Conservation (phyloP, 805 yeast genomes). For the Yarrowia sp. region DNA sequence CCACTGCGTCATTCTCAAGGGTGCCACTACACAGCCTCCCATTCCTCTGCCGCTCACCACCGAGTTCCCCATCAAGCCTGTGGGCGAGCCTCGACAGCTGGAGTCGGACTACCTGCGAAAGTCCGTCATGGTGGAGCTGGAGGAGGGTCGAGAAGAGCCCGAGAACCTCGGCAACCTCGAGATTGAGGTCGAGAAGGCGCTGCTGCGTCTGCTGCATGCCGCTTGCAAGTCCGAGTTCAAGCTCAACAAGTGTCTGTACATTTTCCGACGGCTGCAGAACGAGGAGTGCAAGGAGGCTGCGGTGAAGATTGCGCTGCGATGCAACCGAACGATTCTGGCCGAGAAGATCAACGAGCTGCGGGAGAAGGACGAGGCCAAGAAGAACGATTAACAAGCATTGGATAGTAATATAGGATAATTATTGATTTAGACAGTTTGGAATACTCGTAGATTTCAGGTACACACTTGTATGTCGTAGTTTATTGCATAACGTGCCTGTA, state of each 20-base stretch:
- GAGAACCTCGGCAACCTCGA: slow-evolving; percentile 43
- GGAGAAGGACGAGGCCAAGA: slow-evolving; percentile 38
- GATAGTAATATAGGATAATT: background rate
- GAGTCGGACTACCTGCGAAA: slow-evolving; percentile 36
- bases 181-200: slow-evolving; percentile 67
- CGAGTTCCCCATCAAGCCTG: slow-evolving; percentile 69
- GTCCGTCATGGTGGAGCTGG: slow-evolving; percentile 33
- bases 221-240: slow-evolving; percentile 65
- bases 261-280: slow-evolving; percentile 66
- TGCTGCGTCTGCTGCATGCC: slow-evolving; percentile 70
- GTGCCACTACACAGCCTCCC: slow-evolving; percentile 62
- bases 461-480: background rate
- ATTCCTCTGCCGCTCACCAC: slow-evolving; percentile 84
- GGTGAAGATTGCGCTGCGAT: slow-evolving; percentile 74
- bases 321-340: slow-evolving; percentile 52
- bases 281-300: slow-evolving; percentile 85
- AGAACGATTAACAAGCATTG: background rate
- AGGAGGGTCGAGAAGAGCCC: slow-evolving; percentile 35
- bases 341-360: slow-evolving; percentile 54
- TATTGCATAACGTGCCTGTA: too few species aligned
- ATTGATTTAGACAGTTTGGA: too few species aligned
- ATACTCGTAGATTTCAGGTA: too few species aligned
- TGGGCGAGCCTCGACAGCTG: slow-evolving; percentile 44
- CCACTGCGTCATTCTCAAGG: slow-evolving; percentile 72
- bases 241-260: slow-evolving; percentile 61